phyloP scores from a whole-genome alignment of 176 grass and related monocot species.

The Rhipidocladum racemiflorum region DNA sequence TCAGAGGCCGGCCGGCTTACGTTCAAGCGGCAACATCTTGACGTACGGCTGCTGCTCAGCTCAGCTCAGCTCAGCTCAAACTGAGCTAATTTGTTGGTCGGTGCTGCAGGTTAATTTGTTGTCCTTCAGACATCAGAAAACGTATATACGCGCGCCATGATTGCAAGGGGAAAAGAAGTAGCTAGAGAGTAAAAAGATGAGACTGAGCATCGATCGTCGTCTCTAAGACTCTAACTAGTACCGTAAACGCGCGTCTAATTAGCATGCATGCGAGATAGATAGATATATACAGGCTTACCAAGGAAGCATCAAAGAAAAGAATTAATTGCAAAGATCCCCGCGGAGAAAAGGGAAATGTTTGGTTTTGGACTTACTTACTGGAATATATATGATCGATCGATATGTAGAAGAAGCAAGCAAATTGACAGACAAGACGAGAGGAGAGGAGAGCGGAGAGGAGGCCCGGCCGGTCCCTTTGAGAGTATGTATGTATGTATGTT shows the following conservation, averaged over 20 bases:
- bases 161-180: not conserved
- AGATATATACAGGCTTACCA: not conserved
- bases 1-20: not conserved
- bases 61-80: too few species aligned
- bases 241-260: not conserved
- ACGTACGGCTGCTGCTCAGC: not conserved
- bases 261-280: not conserved
- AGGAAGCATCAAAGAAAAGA: not conserved
- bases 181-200: not conserved
- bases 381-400: constrained; percentile 22
- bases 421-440: not conserved
- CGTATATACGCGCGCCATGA: not conserved
- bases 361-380: not conserved
- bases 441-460: not conserved
- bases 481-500: too few species aligned
- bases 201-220: not conserved
- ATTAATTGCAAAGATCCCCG: not conserved
- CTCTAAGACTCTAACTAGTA: not conserved
- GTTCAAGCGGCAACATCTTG: constrained; percentile 51
- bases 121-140: not conserved
- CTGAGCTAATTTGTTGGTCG: too few species aligned
- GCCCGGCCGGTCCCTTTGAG: too few species aligned
- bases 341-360: not conserved
- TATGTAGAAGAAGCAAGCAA: constrained; percentile 25
- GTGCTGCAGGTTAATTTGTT: not conserved